Base-by-base conservation (phyloP, 2,329 filamentous ascomycete species). In the Colletotrichum chlorophyti region DNA sequence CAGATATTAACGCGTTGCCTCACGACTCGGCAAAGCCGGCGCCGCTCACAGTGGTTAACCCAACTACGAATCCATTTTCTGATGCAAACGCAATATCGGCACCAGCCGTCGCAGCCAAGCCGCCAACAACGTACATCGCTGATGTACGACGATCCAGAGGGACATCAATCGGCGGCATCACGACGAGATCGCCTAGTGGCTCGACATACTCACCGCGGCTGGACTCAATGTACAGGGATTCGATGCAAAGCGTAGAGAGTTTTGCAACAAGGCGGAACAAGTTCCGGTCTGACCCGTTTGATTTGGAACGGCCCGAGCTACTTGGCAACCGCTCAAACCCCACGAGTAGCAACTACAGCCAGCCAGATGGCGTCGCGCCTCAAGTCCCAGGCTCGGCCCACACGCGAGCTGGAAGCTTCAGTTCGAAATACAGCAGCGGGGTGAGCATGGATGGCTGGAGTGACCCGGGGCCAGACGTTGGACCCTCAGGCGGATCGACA, bases 221-320 rank as follows among this genome's bases (percentile, higher is more conserved):
- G 63, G 73, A 72, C 46, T 76, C 77, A 14, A 61, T 76, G 49
- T 78, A 79, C 64, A 75, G 78, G 35, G 76, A 79, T 26, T 74
- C 73, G 0, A 50, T 67, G 15, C 66, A 66, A 38, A 81, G 76
- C 34, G 66, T 70, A n/a, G 71, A 71, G 29, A 79, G 76, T n/a
- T 75, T 79, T 40, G 76, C 75, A 40, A 77, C 73, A 6, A 72
- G 75, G 14, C 78, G 81, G 53, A 81, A 81, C 65, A 85, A 84
- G 65, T 84, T 86, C 68, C 82, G 84, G 40, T 87, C 84, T 2
- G 85, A 88, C 63, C 85, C 84, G 2, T 88, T 88, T 65, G 86
- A 89, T 63, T 75, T 88, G n/a, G 85, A 88, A 66, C 70, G 76
- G 38, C 76, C 82, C 29, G 76, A 83, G 65, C 70, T 82, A 6